Evolutionary conservation across 2,329 filamentous ascomycete species (phyloP).

Genomic region (Xylaria sp.): DNA sequence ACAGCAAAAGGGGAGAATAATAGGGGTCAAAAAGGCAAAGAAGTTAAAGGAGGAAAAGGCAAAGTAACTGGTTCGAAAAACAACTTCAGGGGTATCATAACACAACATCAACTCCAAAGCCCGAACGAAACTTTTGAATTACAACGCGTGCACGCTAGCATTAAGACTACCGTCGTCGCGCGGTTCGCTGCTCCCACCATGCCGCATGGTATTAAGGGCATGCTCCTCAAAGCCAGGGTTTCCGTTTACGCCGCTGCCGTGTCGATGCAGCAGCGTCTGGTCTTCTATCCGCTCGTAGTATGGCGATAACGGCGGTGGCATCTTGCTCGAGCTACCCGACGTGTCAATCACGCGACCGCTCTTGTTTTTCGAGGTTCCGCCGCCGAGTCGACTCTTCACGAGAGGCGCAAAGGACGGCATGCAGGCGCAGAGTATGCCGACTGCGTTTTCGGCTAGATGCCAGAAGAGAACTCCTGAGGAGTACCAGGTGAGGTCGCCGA

Average conservation of each 20-base stretch:
- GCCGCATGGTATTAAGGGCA: constrained; percentile 3
- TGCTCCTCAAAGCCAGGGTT: constrained; percentile 16
- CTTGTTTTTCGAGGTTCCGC: constrained; percentile 3
- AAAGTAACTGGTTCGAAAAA: constrained; percentile 1
- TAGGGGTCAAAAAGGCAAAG: not conserved
- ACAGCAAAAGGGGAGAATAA: not conserved
- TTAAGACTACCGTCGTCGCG: constrained; percentile 14
- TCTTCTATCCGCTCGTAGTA: constrained; percentile 32
- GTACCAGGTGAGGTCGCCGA: constrained; percentile 39
- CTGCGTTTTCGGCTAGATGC: constrained; percentile 39
- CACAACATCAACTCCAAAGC: constrained; percentile 2
- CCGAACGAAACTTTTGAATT: not conserved
- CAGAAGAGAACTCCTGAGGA: constrained; percentile 36
- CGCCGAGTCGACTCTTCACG: constrained; percentile 17
- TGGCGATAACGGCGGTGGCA: constrained; percentile 3
- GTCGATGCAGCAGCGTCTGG: constrained; percentile 9
- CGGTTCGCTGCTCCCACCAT: not conserved
- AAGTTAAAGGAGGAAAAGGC: not conserved
- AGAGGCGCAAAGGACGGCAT: constrained; percentile 34
- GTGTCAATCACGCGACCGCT: constrained; percentile 5
- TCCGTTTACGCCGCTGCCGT: not conserved
- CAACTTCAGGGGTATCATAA: constrained; percentile 21
- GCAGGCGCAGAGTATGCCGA: constrained; percentile 36
- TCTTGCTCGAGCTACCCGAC: constrained; percentile 5
- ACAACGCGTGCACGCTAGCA: constrained; percentile 5